Evolutionary conservation across 2,329 filamentous ascomycete species (phyloP), one percentile per base, ranked within the genome.

Genomic region (Lachnellula arida): DNA sequence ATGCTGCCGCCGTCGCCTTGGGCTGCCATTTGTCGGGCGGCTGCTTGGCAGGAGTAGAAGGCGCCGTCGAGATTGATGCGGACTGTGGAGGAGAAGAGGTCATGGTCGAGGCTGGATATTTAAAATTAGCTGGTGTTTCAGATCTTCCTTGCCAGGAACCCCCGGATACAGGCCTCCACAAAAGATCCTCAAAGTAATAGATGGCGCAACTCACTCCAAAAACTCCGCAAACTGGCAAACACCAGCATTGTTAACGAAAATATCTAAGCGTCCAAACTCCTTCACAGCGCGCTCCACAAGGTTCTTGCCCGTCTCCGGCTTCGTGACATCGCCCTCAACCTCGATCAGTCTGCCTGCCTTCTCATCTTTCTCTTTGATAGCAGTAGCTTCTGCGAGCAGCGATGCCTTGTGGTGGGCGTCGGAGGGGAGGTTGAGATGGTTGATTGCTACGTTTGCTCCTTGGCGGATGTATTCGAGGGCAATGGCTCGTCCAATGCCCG

Each of bases 211-310:
- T 62, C 65, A 85, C 81, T 87, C 84, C 23, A 97, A 74, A 68
- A 97, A 95, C 63, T 95, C 89, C 56, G 87, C 86, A 73, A 97
- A 97, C 61, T 88, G 81, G 77, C 91, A 96, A 57, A 96, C 81
- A 6, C 91, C 91, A 4, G 91, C 91, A 74, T 96, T 96, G 71
- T 85, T 89, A 28, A 96, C 88, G 72, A 93, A 93, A 6, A 96
- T 77, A 72, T 91, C 87, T 35, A 91, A 74, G 4, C 83, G 77
- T 14, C 79, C 77, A 69, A 84, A 87, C 56, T 74, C 73, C 56
- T 79, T 71, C 1, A 92, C 86, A 0, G 87, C 85, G 61, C 79
- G 77, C 12, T 76, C 73, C 5, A 96, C 85, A 23, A 96, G 79
- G 28, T 79, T 74, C 44, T 78, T 75, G 8, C 88, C 89, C 0